Percentiles rank a stretch among this genome's conserved stretches.
phyloP scores from a whole-genome alignment of 2,329 filamentous ascomycete genomes.

The Xylaria sp. region DNA sequence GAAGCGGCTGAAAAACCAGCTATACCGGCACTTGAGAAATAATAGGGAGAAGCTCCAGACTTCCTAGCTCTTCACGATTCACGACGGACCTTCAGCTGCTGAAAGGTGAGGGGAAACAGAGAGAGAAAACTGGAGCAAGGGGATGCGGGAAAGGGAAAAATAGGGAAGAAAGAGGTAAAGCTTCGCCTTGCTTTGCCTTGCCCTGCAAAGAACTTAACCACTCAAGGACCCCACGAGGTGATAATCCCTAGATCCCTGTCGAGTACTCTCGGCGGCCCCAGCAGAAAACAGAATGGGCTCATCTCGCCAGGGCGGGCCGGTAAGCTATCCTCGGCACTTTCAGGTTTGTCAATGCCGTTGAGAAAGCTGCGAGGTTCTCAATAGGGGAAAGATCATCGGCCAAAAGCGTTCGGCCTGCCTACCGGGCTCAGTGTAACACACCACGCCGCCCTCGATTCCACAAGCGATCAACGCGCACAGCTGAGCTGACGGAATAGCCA shows the following conservation, averaged over 20 bases:
- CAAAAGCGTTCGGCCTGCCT: constrained; percentile 28
- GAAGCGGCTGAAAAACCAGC: constrained; percentile 28
- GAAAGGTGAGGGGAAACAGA: constrained; percentile 14
- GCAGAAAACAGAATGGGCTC: constrained; percentile 24
- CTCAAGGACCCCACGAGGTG: constrained; percentile 11
- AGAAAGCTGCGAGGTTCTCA: constrained; percentile 23
- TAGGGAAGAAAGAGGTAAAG: not conserved
- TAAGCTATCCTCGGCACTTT: constrained; percentile 31
- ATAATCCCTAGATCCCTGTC: constrained; percentile 18
- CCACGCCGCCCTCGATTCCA: constrained; percentile 10
- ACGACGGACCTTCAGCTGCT: constrained; percentile 7
- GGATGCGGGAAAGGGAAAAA: not conserved
- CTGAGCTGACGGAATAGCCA: constrained; percentile 21
- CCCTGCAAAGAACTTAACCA: constrained; percentile 18
- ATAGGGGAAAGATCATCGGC: constrained; percentile 23
- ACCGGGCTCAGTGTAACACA: constrained; percentile 31
- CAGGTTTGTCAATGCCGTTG: constrained; percentile 31
- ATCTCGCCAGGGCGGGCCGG: constrained; percentile 30
- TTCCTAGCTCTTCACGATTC: not conserved
- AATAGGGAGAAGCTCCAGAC: not conserved
- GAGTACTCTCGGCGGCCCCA: constrained; percentile 17
- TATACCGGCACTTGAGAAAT: constrained; percentile 10
- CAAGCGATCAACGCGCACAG: constrained; percentile 26
- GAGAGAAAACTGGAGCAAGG: not conserved
- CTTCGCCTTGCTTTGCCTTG: constrained; percentile 24